Base-by-base conservation (phyloP, 1,284 basidiomycete species). In the Ganoderma lingzhi region DNA sequence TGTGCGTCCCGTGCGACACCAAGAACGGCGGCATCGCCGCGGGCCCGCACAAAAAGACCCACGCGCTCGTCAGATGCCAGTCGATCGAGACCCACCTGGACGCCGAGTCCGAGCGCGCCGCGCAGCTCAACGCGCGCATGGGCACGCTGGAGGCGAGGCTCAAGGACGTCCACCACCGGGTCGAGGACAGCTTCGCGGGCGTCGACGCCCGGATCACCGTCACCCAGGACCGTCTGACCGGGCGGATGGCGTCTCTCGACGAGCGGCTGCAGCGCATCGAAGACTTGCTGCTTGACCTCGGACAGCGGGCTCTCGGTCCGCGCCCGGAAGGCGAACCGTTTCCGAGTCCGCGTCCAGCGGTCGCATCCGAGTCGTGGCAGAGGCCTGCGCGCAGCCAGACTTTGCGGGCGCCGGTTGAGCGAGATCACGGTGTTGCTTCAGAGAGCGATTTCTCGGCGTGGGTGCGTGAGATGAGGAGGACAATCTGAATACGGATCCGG, bases 11-110 rank as follows among this genome's bases (percentile, higher is more conserved):
- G 8, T 67, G 66, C 51, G 66, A 67, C 23, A 14, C 30, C 17
- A 67, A 62, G 41, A 28, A 61, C 45, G 39, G 60, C 28, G 66
- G 66, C 39, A 44, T 63, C 53, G 17, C 66, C 3, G 12, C 8
- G 1, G 51, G 51, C 2, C n/a, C 58, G 30, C 66, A 67, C 60
- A 42, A 59, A 19, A 17, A 30, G 6, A 62, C 35, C n/a, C 68
- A 65, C 64, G 41, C 64, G 1, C 63, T 65, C 60, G 64, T 64
- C 60, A 42, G 59, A 48, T 64, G 64, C 62, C 70, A 70, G 60
- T 9, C 45, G 2, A 2, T 51, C n/a, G 45, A 66, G 3, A 23
- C 51, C 6, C 23, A 51, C 5, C 2, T 23, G 15, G 56, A 59
- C n/a, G 56, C 37, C 35, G 19, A 59, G 56, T 59, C 56, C 56